phyloP scores from a whole-genome alignment of 202 grass and related monocot species.

The Eragrostis tef region DNA sequence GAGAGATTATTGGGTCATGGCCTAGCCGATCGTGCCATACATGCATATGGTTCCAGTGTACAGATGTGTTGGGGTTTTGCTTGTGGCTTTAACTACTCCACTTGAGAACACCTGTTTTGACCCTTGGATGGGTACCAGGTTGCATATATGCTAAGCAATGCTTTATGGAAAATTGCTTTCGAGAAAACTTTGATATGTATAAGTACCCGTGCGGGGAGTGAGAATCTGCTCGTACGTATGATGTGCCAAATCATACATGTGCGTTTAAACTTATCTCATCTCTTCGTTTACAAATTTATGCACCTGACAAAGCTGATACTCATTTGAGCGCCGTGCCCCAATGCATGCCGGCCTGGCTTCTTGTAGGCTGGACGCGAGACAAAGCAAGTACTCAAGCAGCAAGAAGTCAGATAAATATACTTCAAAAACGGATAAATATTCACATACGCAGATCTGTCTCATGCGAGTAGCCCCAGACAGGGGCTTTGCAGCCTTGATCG shows the following conservation, averaged over 20 bases:
- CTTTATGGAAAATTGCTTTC: not conserved
- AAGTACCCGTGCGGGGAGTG: no score
- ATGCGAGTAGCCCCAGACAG: conserved; percentile 9
- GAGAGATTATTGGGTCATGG: not conserved
- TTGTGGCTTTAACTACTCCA: not conserved
- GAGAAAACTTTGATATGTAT: not conserved
- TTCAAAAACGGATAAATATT: no score
- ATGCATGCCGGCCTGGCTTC: conserved; percentile 13
- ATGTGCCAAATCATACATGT: conserved; percentile 31
- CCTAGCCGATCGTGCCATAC: not conserved
- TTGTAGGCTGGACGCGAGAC: conserved; percentile 46
- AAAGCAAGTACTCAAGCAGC: conserved; percentile 6
- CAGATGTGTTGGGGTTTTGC: not conserved
- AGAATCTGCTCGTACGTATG: not conserved
- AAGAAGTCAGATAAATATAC: not conserved
- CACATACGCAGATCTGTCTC: not conserved
- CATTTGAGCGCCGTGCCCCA: conserved; percentile 40
- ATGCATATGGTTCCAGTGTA: not conserved
- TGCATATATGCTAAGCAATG: no score
- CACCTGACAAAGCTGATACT: conserved; percentile 16
- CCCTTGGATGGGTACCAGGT: no score
- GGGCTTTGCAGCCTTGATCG: conserved; percentile 44
- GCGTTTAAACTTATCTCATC: not conserved
- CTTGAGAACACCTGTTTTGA: not conserved
- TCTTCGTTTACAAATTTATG: not conserved